Evolutionary conservation across 2,329 filamentous ascomycete genomes (phyloP), one percentile per base, ranked within the genome.

Genomic region (Fusarium drepaniforme): DNA sequence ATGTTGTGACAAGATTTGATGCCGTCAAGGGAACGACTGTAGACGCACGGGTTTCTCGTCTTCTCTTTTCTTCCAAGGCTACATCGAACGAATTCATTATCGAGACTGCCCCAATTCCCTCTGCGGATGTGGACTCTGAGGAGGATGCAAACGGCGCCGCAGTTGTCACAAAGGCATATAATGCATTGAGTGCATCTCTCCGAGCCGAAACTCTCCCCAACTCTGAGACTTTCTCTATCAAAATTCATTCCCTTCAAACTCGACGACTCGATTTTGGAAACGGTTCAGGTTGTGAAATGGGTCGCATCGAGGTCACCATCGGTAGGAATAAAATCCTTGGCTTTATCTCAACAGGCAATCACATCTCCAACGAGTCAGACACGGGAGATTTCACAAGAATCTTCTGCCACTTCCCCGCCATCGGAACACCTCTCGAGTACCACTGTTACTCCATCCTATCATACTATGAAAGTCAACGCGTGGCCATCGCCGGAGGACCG

Each of bases 361-460:
- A 59, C 11, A 38, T 38, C 4, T 40, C 57, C 37, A 30, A 11
- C 30, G 42, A 35, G 3, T 30, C 63, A 23, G 63, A 66, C 30
- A 51, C 42, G 1, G 42, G 60, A 25, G 61, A 66, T 8, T 59
- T 56, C 18, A 57, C 53, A 15, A 23, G 42, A 11, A 53, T 71
- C 5, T 72, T 69, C 21, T 72, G 71, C 18, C 69, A 72, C 40
- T 67, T 74, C 21, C 68, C 71, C 9, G 66, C 65, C 2, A 21
- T 74, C 3, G 71, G 71, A 25, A 58, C 62, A 2, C 66, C 40
- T 8, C 33, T 68, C 9, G 51, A 70, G 28, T 70, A 74, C 21
- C 63, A 66, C 25, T 66, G 60, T 71, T 44, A 81, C 64, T 80
- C 72, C 1, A 30, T 82, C 5, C 71, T 85, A 8, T 77, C 74